phyloP scores from a whole-genome alignment of 176 grass and related monocot species.

The Eleusine coracana region DNA sequence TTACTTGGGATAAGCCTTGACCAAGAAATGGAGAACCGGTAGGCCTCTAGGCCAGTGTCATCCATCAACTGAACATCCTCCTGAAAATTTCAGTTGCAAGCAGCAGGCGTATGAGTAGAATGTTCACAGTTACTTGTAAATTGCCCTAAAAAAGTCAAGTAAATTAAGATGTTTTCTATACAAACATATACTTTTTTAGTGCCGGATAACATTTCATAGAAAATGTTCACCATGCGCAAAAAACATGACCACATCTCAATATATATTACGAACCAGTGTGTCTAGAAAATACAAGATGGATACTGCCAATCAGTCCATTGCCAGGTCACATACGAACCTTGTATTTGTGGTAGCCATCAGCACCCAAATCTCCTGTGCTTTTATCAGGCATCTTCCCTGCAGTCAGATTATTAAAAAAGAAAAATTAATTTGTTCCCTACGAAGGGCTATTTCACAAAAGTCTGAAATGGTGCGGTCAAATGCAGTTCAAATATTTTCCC shows the following conservation, averaged over 20 bases:
- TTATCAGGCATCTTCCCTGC: constrained; percentile 70
- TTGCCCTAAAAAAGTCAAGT: background rate
- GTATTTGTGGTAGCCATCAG: constrained; percentile 81
- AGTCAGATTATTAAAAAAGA: background rate
- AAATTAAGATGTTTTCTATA: background rate
- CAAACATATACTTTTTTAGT: background rate
- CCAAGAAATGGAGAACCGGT: constrained; percentile 93
- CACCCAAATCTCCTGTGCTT: constrained; percentile 65
- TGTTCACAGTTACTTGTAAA: background rate
- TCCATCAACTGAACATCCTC: constrained; percentile 72
- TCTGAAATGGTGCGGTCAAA: background rate
- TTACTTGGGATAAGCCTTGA: constrained; percentile 85
- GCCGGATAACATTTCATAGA: background rate
- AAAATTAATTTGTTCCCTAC: background rate
- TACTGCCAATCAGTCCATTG: background rate
- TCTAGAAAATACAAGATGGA: background rate
- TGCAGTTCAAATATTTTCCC: background rate
- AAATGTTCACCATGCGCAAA: background rate
- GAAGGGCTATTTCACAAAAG: background rate
- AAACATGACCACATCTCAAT: background rate
- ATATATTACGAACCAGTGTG: background rate
- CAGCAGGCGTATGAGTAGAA: background rate
- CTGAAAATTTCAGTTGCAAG: constrained; percentile 35
- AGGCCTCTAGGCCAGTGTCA: constrained; percentile 71
- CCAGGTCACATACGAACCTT: constrained; percentile 38